Conservation (phyloP, 345 rosid genomes). For the Camelina sativa region DNA sequence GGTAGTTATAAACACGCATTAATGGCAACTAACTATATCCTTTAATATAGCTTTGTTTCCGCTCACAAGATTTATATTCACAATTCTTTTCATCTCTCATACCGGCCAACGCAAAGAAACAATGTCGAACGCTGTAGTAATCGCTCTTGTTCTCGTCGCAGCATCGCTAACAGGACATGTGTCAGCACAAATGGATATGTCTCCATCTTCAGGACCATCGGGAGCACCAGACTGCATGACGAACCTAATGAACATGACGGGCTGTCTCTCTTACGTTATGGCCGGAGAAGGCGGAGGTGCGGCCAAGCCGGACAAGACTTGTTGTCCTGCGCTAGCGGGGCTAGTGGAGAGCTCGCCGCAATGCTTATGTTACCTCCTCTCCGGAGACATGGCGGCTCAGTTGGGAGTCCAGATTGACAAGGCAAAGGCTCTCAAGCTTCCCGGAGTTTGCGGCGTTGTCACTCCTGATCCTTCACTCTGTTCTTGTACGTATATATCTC, state of each 20-base stretch:
- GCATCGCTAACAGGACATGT: constrained; percentile 14
- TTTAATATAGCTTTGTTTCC: constrained; percentile 26
- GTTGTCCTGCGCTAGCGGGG: constrained; percentile 91
- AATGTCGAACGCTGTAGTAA: constrained; percentile 32
- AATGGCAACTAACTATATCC: constrained; percentile 22
- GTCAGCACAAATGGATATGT: constrained; percentile 33
- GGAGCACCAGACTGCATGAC: constrained; percentile 48
- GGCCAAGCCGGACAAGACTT: constrained; percentile 59
- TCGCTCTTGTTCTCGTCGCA: constrained; percentile 22
- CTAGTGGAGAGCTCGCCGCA: constrained; percentile 58
- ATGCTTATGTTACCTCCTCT: constrained; percentile 64
- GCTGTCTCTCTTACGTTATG: constrained; percentile 65
- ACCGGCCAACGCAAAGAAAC: constrained; percentile 1
- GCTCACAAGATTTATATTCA: constrained; percentile 13
- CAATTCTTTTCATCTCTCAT: constrained; percentile 1
- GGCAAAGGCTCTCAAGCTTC: constrained; percentile 70
- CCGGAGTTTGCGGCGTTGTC: constrained; percentile 53
- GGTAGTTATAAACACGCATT: constrained; percentile 43
- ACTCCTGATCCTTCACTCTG: constrained; percentile 56
- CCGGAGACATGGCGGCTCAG: constrained; percentile 34
- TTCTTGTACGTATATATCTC: constrained; percentile 45
- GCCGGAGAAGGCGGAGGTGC: constrained; percentile 52
- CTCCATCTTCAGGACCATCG: constrained; percentile 39
- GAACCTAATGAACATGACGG: constrained; percentile 58
- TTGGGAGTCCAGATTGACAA: constrained; percentile 56